These are phyloP conservation scores for Zarea fungicola DNA, from an alignment of 2,329 filamentous ascomycete genomes.

Conservation along the genomic window DNA sequence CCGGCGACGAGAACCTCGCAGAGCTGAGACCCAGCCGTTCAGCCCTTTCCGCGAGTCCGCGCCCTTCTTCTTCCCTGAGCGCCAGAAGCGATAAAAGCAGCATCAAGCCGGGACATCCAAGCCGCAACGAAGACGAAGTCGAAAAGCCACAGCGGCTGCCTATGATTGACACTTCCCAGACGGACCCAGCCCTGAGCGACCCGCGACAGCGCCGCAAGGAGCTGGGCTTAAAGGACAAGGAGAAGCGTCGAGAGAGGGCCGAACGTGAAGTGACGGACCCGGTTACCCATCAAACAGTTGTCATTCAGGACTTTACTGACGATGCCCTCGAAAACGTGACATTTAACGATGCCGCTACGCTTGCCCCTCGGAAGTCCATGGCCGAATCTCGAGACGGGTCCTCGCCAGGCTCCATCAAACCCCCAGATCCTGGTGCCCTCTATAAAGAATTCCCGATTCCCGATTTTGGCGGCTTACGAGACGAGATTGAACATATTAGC, in stretches of 20 bases:
- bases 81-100: constrained; percentile 11
- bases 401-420: neutral
- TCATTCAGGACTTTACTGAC: constrained; percentile 63
- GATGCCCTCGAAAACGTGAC: constrained; percentile 46
- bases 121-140: constrained; percentile 12
- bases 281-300: constrained; percentile 64
- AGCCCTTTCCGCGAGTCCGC: constrained; percentile 22
- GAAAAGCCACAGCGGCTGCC: constrained; percentile 16
- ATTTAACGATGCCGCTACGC: constrained; percentile 19
- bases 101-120: constrained; percentile 13
- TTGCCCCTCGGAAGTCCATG: constrained; percentile 5
- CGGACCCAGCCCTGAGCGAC: constrained; percentile 32
- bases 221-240: constrained; percentile 31
- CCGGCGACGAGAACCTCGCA: constrained; percentile 22
- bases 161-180: constrained; percentile 31
- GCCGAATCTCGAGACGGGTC: constrained; percentile 1
- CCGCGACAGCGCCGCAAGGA: constrained; percentile 44
- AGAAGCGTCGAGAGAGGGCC: constrained; percentile 37
- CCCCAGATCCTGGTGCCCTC: constrained; percentile 38
- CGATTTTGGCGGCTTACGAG: constrained; percentile 38
- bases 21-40: constrained; percentile 17
- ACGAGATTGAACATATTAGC: constrained; percentile 27
- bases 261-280: constrained; percentile 65
- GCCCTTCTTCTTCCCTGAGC: constrained; percentile 22
- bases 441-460: constrained; percentile 43